Conservation (phyloP, 2,329 filamentous ascomycete species). For the Claviceps sp. region DNA sequence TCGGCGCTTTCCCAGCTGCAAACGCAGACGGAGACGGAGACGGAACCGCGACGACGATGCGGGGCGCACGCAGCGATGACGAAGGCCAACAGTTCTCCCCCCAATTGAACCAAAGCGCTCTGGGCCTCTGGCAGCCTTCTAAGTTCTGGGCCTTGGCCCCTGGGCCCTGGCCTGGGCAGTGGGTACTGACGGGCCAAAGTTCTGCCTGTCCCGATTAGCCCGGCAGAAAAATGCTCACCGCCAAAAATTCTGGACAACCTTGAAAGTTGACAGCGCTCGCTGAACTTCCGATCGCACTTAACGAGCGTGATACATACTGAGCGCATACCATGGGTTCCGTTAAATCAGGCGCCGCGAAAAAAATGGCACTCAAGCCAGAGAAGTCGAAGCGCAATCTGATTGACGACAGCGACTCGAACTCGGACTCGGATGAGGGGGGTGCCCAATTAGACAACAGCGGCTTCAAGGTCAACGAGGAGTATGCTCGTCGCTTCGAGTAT, state of each 20-base stretch:
- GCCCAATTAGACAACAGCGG: constrained; percentile 26
- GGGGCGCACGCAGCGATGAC: background rate
- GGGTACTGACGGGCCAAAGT: constrained; percentile 3
- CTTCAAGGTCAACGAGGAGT: constrained; percentile 84
- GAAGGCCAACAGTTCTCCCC: background rate
- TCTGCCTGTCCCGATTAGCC: constrained; percentile 1
- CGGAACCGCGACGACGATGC: too few relatives aligned
- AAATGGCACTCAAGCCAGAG: constrained; percentile 14
- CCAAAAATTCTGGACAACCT: constrained; percentile 17
- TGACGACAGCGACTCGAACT: constrained; percentile 41
- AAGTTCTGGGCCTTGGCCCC: too few relatives aligned
- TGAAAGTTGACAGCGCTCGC: background rate
- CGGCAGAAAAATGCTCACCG: constrained; percentile 16
- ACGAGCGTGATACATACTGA: background rate
- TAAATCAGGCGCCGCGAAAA: background rate
- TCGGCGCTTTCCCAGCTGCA: background rate
- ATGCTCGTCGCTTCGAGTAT: constrained; percentile 78
- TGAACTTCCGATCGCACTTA: background rate
- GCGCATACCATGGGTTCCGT: constrained; percentile 8
- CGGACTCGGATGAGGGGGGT: constrained; percentile 33
- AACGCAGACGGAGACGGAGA: background rate
- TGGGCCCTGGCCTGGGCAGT: too few relatives aligned
- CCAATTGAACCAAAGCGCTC: background rate
- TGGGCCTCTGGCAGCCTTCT: too few relatives aligned
- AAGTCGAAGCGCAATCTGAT: constrained; percentile 36